phyloP scores from a whole-genome alignment of 139 green algal species.

The Coelastrella sp. region DNA sequence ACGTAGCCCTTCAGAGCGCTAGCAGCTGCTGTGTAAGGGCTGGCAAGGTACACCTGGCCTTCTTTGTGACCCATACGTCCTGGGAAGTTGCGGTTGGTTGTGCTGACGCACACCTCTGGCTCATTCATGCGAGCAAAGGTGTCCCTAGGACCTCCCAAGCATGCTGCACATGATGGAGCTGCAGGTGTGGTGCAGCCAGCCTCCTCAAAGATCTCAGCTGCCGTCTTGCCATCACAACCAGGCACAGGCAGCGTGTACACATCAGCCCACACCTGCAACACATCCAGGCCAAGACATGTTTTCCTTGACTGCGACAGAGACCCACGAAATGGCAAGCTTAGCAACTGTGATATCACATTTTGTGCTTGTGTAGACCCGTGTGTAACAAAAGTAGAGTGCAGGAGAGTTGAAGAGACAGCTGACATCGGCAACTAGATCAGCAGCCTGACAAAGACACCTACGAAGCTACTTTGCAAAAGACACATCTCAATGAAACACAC shows the following conservation, averaged over 20 bases:
- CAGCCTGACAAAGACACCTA: no score
- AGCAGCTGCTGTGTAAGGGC: conserved; percentile 93
- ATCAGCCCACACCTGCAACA: conserved; percentile 91
- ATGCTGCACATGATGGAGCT: conserved; percentile 92
- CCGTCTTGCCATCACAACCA: conserved; percentile 94
- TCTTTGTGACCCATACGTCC: conserved; percentile 99
- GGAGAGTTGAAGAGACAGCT: no score
- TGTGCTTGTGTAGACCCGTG: no score
- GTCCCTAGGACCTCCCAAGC: conserved; percentile 93
- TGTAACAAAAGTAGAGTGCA: no score
- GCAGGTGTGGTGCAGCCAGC: conserved; percentile 92
- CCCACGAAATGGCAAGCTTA: background rate
- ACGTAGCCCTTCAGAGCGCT: conserved; percentile 90
- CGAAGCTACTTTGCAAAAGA: background rate
- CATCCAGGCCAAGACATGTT: background rate
- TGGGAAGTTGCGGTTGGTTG: conserved; percentile 98
- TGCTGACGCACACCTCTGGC: conserved; percentile 94
- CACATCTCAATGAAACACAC: background rate
- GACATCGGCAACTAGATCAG: no score
- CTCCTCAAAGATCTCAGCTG: conserved; percentile 94
- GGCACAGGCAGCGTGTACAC: conserved; percentile 93
- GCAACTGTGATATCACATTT: background rate
- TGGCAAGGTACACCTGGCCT: conserved; percentile 95
- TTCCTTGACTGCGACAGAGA: background rate
- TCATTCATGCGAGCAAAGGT: conserved; percentile 98